These are phyloP conservation scores for Tolypocladium tropicale DNA, from an alignment of 2,329 filamentous ascomycete genomes.

Conservation along the genomic window DNA sequence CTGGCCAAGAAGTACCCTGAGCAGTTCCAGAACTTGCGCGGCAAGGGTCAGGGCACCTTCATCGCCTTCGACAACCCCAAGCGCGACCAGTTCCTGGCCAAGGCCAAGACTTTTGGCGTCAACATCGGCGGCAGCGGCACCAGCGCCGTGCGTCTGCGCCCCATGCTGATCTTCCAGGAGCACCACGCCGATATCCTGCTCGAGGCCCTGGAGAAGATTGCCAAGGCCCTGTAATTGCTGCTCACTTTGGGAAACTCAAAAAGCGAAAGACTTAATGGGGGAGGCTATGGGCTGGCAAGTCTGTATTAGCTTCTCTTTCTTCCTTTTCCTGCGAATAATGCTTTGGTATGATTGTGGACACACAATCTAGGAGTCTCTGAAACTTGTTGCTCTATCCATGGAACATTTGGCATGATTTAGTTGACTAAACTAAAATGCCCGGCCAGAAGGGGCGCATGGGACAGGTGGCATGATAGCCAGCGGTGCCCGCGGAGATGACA, in stretches of 20 bases:
- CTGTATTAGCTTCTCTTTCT: background rate
- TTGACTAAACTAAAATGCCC: background rate
- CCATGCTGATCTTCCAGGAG: conserved; percentile 90
- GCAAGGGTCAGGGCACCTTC: conserved; percentile 82
- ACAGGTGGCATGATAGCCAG: background rate
- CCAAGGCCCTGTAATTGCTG: conserved; percentile 28
- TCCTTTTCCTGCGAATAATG: background rate
- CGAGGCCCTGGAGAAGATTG: conserved; percentile 66
- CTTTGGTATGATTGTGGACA: background rate
- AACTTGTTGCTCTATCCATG: background rate
- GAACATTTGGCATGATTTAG: background rate
- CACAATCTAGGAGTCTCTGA: background rate
- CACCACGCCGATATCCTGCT: conserved; percentile 80
- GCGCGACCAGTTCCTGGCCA: conserved; percentile 68
- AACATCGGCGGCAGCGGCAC: conserved; percentile 81
- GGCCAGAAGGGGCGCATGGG: background rate
- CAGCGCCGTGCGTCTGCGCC: conserved; percentile 66
- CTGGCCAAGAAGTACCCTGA: conserved; percentile 63
- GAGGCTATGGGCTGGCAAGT: background rate
- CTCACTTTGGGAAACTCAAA: background rate
- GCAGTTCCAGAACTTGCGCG: conserved; percentile 74
- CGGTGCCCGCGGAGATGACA: background rate
- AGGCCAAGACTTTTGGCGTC: conserved; percentile 69
- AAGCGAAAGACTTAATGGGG: background rate
- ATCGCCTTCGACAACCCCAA: conserved; percentile 82